phyloP scores from a whole-genome alignment of 495 filamentous ascomycete species.

The Penicillium turbatum region DNA sequence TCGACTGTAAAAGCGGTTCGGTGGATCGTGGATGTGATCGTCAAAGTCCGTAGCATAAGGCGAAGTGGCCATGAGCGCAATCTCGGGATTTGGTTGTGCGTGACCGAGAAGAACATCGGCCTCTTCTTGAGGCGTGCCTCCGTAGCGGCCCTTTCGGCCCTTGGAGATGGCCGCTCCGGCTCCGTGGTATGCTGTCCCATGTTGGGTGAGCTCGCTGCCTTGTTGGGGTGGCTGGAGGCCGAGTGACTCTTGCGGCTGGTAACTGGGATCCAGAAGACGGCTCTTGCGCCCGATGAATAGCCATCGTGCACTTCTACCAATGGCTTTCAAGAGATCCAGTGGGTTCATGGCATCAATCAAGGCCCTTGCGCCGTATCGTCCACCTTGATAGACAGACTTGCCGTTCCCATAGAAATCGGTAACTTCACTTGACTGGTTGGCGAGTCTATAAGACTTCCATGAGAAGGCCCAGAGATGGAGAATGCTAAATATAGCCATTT shows the following conservation, averaged over 20 bases:
- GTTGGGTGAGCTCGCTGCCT: slow-evolving; percentile 7
- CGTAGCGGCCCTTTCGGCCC: slow-evolving; percentile 21
- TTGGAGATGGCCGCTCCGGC: slow-evolving; percentile 23
- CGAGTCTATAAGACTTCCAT: slow-evolving; percentile 59
- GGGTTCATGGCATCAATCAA: slow-evolving; percentile 73
- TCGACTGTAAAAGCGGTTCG: slow-evolving; percentile 17
- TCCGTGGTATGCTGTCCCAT: slow-evolving; percentile 34
- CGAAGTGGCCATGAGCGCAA: slow-evolving; percentile 13
- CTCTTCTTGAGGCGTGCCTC: slow-evolving; percentile 32
- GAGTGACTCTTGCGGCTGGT: slow-evolving; percentile 36
- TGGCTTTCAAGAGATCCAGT: slow-evolving; percentile 77
- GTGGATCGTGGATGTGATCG: slow-evolving; percentile 24
- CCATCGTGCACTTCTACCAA: slow-evolving; percentile 75
- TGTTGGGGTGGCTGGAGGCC: slow-evolving; percentile 26
- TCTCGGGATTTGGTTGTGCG: slow-evolving; percentile 38
- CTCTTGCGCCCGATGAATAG: slow-evolving; percentile 66
- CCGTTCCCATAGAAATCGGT: slow-evolving; percentile 48
- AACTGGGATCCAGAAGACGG: slow-evolving; percentile 50
- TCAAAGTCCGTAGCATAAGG: slow-evolving; percentile 21
- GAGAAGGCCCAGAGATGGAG: slow-evolving; percentile 83
- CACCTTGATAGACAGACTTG: slow-evolving; percentile 54
- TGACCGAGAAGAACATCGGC: slow-evolving; percentile 38
- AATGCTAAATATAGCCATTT: slow-evolving; percentile 80
- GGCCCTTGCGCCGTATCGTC: slow-evolving; percentile 58
- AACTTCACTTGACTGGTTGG: slow-evolving; percentile 32